Evolutionary conservation across 2,329 filamentous ascomycete species (phyloP).

Genomic region (Bimuria novae-zelandiae): DNA sequence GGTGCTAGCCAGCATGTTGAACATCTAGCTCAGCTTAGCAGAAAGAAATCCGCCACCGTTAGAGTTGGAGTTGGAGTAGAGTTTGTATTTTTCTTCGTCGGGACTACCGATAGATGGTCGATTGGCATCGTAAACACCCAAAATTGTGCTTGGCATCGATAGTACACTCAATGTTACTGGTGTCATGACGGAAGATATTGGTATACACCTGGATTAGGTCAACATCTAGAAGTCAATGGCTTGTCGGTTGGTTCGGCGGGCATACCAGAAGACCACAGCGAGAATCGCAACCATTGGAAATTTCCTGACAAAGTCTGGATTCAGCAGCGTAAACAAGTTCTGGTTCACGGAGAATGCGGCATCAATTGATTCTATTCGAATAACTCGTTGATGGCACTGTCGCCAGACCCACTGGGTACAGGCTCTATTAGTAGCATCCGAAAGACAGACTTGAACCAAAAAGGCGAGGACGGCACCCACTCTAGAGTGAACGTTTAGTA

Average conservation of each 20-base stretch:
- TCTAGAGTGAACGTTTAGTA: background rate
- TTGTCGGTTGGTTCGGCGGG: no score
- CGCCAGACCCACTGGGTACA: background rate
- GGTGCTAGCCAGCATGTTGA: no score
- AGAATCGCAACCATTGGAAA: background rate
- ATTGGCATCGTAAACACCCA: background rate
- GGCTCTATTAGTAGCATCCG: background rate
- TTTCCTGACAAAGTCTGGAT: background rate
- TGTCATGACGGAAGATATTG: background rate
- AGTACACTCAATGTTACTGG: background rate
- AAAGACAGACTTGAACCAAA: background rate
- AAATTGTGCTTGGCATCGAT: background rate
- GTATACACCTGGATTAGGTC: background rate
- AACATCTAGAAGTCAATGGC: background rate
- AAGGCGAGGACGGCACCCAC: background rate
- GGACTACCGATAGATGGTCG: background rate
- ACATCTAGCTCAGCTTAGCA: no score
- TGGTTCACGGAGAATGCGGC: background rate
- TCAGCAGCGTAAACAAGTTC: background rate
- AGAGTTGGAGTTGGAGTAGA: background rate
- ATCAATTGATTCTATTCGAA: background rate
- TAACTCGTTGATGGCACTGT: background rate
- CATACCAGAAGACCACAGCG: background rate
- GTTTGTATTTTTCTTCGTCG: background rate
- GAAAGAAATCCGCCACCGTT: no score